phyloP scores from a whole-genome alignment of 352 stramenopile species.

The Phytopythium kandeliae region DNA sequence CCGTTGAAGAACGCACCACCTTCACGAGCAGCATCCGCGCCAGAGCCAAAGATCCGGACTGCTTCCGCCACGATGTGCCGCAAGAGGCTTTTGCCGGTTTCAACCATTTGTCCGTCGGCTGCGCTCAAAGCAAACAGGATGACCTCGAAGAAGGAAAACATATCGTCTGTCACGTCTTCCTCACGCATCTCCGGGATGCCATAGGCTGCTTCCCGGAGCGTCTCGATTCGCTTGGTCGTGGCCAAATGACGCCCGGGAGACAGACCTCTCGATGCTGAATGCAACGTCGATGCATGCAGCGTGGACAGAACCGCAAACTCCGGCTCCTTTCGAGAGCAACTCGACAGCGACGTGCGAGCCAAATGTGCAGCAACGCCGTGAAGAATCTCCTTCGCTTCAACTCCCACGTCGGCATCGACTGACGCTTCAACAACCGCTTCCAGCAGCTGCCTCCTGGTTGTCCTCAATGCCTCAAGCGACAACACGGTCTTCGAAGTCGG shows the following conservation, averaged over 20 bases:
- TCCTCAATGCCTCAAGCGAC: slow-evolving; percentile 42
- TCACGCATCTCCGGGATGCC: slow-evolving; percentile 54
- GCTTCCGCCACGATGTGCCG: slow-evolving; percentile 49
- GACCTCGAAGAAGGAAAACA: slow-evolving; percentile 57
- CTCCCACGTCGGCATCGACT: slow-evolving; percentile 69
- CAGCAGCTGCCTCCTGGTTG: slow-evolving; percentile 46
- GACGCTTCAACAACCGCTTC: slow-evolving; percentile 64
- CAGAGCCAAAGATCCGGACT: slow-evolving; percentile 27
- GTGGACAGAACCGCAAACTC: slow-evolving; percentile 70
- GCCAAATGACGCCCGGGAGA: slow-evolving; percentile 74
- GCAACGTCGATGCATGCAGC: slow-evolving; percentile 63
- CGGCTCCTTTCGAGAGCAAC: slow-evolving; percentile 47
- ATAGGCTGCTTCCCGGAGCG: slow-evolving; percentile 66
- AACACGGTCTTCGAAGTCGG: slow-evolving; percentile 20
- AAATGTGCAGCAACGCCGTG: slow-evolving; percentile 51
- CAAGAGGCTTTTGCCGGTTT: slow-evolving; percentile 42
- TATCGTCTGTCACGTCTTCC: slow-evolving; percentile 44
- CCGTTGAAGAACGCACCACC: slow-evolving; percentile 68
- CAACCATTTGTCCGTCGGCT: slow-evolving; percentile 47
- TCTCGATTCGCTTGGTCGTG: slow-evolving; percentile 76
- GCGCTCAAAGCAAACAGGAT: slow-evolving; percentile 66
- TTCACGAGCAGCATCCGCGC: slow-evolving; percentile 33
- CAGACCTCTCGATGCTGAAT: slow-evolving; percentile 69
- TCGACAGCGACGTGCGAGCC: slow-evolving; percentile 35
- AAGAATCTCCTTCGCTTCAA: slow-evolving; percentile 49